Base-by-base conservation (phyloP, 1,139 yeast genomes). In the Yamadazyma sp. region DNA sequence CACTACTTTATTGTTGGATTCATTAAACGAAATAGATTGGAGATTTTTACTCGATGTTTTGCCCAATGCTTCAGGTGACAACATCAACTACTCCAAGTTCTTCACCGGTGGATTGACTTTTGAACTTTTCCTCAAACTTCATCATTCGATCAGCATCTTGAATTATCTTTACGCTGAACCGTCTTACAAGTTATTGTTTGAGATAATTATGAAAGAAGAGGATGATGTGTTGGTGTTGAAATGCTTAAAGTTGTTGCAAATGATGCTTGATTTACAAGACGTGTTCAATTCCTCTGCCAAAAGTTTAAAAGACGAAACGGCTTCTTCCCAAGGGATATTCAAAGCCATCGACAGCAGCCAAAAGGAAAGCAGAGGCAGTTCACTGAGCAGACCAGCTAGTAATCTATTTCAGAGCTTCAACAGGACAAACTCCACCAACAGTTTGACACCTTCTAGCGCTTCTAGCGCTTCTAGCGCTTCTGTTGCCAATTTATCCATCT, bases 101-200 rank as follows among this genome's bases (percentile, higher is more conserved):
- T 75, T 80, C 11, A 28, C 26, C 16, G 72, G 62, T 10, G 50
- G 56, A 2, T 47, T 54, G 9, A 36, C 38, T 13, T 68, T 65
- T 39, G 61, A 62, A 3, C 43, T 52, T 15, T 76, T 63, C 46
- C 55, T 74, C 3, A 73, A 69, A 43, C 72, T 80, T 21, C 89
- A 86, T 43, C 92, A 92, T 10, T 84, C 89, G 2, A 68, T 86
- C 2, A 78, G 84, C 4, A 67, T 78, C 1, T 59, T 87, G 59
- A 80, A 79, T 46, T 80, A 69, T 49, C 50, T 86, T 11, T 86
- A 80, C 53, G 78, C 77, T 28, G 83, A 77, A 33, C 73, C 71
- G 38, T 76, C 79, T 3, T 76, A 77, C 54, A 62, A 56, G n/a
- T 62, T 80, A 1, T 55, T 89, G 6, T 77, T 88, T 37, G 62